These are phyloP conservation scores for Coniella lustricola DNA, from an alignment of 2,329 filamentous ascomycete genomes.

Conservation along the genomic window DNA sequence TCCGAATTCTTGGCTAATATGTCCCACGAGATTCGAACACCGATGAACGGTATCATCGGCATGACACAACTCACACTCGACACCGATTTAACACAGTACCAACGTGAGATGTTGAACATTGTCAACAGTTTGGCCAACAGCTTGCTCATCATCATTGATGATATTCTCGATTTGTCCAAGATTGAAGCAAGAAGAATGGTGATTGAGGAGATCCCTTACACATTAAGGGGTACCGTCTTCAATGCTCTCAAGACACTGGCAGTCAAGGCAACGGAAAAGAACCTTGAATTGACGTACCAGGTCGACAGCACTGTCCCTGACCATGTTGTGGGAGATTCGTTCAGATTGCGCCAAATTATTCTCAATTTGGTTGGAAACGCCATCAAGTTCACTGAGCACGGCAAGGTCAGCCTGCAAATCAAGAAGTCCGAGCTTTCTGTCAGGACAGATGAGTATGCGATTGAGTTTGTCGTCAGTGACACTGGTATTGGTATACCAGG, in stretches of 20 bases:
- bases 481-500: constrained; percentile 94
- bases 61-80: constrained; percentile 97
- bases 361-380: constrained; percentile 96
- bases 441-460: constrained; percentile 75
- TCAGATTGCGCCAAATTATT: constrained; percentile 93
- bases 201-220: constrained; percentile 96
- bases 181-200: constrained; percentile 97
- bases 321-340: constrained; percentile 92
- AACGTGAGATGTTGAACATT: constrained; percentile 97
- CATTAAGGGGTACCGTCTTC: constrained; percentile 88
- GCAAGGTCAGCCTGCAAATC: constrained; percentile 93
- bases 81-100: constrained; percentile 88
- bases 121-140: constrained; percentile 96
- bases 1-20: constrained; percentile 98
- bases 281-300: constrained; percentile 84
- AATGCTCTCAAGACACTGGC: constrained; percentile 93
- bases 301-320: constrained; percentile 92
- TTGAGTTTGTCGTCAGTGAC: constrained; percentile 92
- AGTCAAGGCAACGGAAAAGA: constrained; percentile 96
- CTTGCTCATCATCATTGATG: constrained; percentile 91
- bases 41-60: constrained; percentile 95
- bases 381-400: constrained; percentile 97
- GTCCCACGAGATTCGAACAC: constrained; percentile 96
- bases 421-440: constrained; percentile 55
- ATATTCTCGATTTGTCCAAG: constrained; percentile 67